phyloP scores from a whole-genome alignment of 208 protist genomes.

The Novymonas esmeraldas region DNA sequence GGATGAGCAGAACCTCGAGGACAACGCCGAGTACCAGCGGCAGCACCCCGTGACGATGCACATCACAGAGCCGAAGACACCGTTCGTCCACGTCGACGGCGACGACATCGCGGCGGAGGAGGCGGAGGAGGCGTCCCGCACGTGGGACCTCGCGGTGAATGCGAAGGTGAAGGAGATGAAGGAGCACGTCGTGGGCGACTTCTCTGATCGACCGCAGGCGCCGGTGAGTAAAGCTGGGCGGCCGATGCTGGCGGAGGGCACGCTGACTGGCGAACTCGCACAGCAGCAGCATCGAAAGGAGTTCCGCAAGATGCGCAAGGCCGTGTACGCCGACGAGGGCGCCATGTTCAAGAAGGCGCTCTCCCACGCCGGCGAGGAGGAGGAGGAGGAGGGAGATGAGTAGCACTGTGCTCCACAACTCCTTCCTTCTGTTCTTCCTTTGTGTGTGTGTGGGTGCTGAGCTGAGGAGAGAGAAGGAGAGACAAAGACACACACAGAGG shows the following conservation, averaged over 20 bases:
- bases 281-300: constrained; percentile 55
- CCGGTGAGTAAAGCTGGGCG: constrained; percentile 58
- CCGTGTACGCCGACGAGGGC: constrained; percentile 90
- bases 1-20: constrained; percentile 84
- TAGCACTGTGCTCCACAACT: no score
- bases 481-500: no score
- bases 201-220: constrained; percentile 34
- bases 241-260: constrained; percentile 64
- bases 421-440: not conserved
- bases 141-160: constrained; percentile 80
- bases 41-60: constrained; percentile 85
- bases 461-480: no score
- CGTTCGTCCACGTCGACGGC: constrained; percentile 56
- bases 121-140: constrained; percentile 27
- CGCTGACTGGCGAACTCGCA: constrained; percentile 55
- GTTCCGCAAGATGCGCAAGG: constrained; percentile 77
- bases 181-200: constrained; percentile 47
- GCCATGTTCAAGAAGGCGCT: constrained; percentile 77
- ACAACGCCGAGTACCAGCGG: constrained; percentile 83
- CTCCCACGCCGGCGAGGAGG: constrained; percentile 41
- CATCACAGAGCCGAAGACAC: constrained; percentile 90
- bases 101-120: constrained; percentile 37
- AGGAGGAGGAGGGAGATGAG: constrained; percentile 45
- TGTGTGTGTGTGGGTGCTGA: not conserved
- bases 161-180: constrained; percentile 62